Percentiles rank a stretch among this genome's conserved stretches.
phyloP scores from a whole-genome alignment of 1,284 basidiomycete species.

The Sphaerobolus stellatus region DNA sequence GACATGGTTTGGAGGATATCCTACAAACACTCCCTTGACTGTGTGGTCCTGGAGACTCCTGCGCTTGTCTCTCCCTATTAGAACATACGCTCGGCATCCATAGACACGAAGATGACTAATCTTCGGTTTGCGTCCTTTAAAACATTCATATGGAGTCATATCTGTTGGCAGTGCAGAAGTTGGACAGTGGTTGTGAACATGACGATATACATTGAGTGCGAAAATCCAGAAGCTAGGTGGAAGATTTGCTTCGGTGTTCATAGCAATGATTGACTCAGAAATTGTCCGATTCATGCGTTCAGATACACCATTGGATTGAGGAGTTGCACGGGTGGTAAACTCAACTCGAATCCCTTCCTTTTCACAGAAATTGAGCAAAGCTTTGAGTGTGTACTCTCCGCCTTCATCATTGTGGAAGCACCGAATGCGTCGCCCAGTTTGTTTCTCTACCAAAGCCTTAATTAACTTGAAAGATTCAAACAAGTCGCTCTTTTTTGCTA shows the following conservation, averaged over 20 bases:
- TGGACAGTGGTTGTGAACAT: conserved; percentile 16
- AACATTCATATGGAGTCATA: neutral
- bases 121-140: conserved; percentile 24
- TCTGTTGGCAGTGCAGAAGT: conserved; percentile 10
- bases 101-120: conserved; percentile 30
- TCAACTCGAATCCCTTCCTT: conserved; percentile 23
- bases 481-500: conserved; percentile 22
- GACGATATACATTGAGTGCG: conserved; percentile 13
- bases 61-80: conserved; percentile 31
- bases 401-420: conserved; percentile 31
- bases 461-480: conserved; percentile 23
- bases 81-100: conserved; percentile 36
- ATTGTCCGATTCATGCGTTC: conserved; percentile 25
- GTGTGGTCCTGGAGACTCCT: conserved; percentile 28
- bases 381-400: conserved; percentile 24
- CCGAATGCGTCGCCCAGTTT: conserved; percentile 21
- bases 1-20: conserved; percentile 31
- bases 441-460: conserved; percentile 20
- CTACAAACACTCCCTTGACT: conserved; percentile 36
- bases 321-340: conserved; percentile 19
- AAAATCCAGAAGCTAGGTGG: conserved; percentile 19
- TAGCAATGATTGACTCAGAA: neutral
- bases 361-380: conserved; percentile 32
- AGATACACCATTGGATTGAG: conserved; percentile 28
- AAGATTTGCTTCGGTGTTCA: conserved; percentile 13